Conservation (phyloP, 1,284 basidiomycete genomes). For the Phlebopus sp. region DNA sequence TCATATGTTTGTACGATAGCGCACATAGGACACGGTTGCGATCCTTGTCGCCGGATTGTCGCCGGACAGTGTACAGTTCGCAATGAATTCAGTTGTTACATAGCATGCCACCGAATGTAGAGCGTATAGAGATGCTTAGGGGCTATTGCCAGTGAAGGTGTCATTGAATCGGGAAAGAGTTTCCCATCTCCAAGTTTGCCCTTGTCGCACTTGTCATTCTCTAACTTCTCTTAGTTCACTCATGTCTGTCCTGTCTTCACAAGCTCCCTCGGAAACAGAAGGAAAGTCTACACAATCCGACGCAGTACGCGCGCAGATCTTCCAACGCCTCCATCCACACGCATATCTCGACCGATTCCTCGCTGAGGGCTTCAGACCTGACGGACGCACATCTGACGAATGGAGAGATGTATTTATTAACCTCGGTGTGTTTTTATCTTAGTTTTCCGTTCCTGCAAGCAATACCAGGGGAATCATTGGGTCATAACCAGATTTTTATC, state of each 20-base stretch:
- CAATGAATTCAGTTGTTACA: too few relatives aligned
- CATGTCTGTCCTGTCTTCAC: slow-evolving; percentile 8
- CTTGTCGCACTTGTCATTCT: too few relatives aligned
- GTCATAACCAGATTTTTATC: slow-evolving; percentile 20
- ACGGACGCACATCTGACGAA: slow-evolving; percentile 50
- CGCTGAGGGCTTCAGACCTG: slow-evolving; percentile 56
- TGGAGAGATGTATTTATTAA: slow-evolving; percentile 65
- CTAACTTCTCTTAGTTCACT: neutral
- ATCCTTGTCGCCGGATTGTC: too few relatives aligned
- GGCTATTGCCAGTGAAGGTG: too few relatives aligned
- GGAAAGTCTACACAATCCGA: slow-evolving; percentile 11
- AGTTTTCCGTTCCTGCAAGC: neutral
- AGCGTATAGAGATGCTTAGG: too few relatives aligned
- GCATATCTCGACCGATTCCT: slow-evolving; percentile 67
- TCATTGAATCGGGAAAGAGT: neutral
- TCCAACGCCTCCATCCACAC: slow-evolving; percentile 66
- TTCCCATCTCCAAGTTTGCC: neutral
- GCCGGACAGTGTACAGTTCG: too few relatives aligned
- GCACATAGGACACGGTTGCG: too few relatives aligned
- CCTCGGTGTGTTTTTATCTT: slow-evolving; percentile 45
- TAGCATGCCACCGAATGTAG: too few relatives aligned
- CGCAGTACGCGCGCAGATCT: slow-evolving; percentile 47
- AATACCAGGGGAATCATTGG: slow-evolving; percentile 2
- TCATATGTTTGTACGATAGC: too few relatives aligned
- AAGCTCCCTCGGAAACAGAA: neutral